Conservation (phyloP, 305 asterid genomes). For the Fraxinus sp. region DNA sequence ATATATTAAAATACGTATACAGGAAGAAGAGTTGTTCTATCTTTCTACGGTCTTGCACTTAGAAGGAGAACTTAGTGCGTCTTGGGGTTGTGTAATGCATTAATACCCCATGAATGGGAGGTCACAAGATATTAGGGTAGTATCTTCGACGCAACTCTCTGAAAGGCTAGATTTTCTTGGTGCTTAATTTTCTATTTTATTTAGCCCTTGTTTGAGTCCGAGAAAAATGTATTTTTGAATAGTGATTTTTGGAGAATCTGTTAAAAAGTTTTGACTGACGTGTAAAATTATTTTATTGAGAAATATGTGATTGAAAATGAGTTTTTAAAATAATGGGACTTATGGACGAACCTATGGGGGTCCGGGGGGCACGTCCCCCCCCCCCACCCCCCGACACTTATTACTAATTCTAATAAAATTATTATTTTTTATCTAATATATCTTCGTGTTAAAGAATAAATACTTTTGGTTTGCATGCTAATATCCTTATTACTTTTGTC, state of each 20-base stretch:
- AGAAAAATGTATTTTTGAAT: background rate
- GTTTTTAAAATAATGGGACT: too few relatives aligned
- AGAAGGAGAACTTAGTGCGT: background rate
- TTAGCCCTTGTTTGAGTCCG: background rate
- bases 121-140: background rate
- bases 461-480: too few relatives aligned
- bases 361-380: too few relatives aligned
- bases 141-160: background rate
- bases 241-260: background rate
- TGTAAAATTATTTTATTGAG: too few relatives aligned
- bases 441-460: too few relatives aligned
- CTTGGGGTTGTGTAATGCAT: background rate
- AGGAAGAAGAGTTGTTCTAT: background rate
- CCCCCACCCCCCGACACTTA: too few relatives aligned
- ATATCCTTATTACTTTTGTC: too few relatives aligned
- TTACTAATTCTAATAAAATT: too few relatives aligned
- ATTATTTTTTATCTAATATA: too few relatives aligned
- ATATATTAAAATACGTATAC: background rate
- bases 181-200: background rate
- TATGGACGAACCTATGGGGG: too few relatives aligned
- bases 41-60: background rate
- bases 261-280: background rate
- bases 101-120: background rate
- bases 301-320: too few relatives aligned
- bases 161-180: background rate